Base-by-base conservation (phyloP, 1,284 basidiomycete genomes). In the Lignosus rhinocerotis region DNA sequence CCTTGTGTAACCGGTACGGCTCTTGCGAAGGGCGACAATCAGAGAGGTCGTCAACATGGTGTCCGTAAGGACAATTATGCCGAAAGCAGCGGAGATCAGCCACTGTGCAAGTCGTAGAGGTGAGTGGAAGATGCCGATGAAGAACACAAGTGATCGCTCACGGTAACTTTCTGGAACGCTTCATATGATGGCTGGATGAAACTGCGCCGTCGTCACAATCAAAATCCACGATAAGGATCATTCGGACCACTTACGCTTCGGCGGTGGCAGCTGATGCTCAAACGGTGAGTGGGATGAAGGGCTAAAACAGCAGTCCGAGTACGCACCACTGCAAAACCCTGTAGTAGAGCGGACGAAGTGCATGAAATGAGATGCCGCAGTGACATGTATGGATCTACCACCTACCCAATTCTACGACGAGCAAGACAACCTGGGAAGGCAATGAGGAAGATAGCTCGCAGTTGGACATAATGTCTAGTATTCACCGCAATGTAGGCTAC, bases 41-140 rank as follows among this genome's bases (percentile, higher is more conserved):
- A 11, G 25, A 7, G 43, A 19, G 8, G 17, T 25, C 12, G 43
- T 44, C 7, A 44, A 21, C 17, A 44, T 25, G 5, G 7, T 8
- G 43, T 44, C 43, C 43, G 43, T 44, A 6, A 44, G 19, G 17
- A 44, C 43, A 21, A 44, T 44, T 7, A 44, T 12, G 1, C 43
- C 43, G 43, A 44, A 44, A 11, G 43, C 43, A 21, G 43, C 43
- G 11, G 51, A 57, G 44, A 50, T 57, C 6, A 57, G 45, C 56
- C 56, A 57, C 56, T 57, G 11, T 11, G 25, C 25, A 25, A 25
- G 25, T 2, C 2, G 4, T 25, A 25, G 25, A 25, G 25, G 25
- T 25, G 2, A 25, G 2, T 25, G 25, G 25, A 25, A 25, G 25
- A 4, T 25, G 25, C 25, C 25, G 25, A 25, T 4, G 25, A 16